These are phyloP conservation scores for Ploettnerulaceae sp. DNA, from an alignment of 2,329 filamentous ascomycete genomes.

Conservation along the genomic window DNA sequence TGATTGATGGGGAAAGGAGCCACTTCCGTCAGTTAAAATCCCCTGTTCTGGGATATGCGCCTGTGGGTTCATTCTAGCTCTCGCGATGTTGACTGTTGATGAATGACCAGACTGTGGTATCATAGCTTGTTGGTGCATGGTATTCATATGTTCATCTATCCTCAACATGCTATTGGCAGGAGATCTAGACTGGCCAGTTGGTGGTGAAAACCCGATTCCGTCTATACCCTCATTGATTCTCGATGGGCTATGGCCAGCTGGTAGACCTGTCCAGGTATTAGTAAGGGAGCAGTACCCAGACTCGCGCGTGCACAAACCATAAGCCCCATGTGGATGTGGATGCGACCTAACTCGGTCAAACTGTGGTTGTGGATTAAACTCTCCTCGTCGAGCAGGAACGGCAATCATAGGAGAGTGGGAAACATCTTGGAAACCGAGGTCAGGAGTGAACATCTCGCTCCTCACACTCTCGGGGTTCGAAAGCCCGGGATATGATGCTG, in stretches of 20 bases:
- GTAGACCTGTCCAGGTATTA: constrained; percentile 8
- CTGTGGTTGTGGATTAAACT: constrained; percentile 9
- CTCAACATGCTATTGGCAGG: neutral
- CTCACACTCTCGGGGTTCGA: constrained; percentile 4
- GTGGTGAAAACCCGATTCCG: constrained; percentile 1
- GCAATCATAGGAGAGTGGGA: neutral
- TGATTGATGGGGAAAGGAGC: constrained; percentile 2
- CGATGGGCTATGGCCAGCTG: constrained; percentile 1
- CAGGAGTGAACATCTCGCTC: constrained; percentile 5
- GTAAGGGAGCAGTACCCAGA: neutral
- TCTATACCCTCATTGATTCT: neutral
- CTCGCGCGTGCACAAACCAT: constrained; percentile 6
- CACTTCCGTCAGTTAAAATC: no score
- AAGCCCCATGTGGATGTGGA: constrained; percentile 13
- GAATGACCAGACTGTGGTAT: constrained; percentile 1
- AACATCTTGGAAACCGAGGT: neutral
- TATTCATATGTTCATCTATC: neutral
- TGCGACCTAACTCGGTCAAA: constrained; percentile 19
- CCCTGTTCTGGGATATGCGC: neutral
- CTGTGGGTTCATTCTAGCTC: neutral
- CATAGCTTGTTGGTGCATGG: neutral
- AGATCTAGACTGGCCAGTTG: neutral
- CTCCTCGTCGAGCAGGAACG: neutral
- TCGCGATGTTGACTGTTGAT: neutral
- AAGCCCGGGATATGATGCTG: constrained; percentile 6